Base-by-base conservation (phyloP, 2,329 filamentous ascomycete genomes). In the Hawksworthiomyces lignivorus region DNA sequence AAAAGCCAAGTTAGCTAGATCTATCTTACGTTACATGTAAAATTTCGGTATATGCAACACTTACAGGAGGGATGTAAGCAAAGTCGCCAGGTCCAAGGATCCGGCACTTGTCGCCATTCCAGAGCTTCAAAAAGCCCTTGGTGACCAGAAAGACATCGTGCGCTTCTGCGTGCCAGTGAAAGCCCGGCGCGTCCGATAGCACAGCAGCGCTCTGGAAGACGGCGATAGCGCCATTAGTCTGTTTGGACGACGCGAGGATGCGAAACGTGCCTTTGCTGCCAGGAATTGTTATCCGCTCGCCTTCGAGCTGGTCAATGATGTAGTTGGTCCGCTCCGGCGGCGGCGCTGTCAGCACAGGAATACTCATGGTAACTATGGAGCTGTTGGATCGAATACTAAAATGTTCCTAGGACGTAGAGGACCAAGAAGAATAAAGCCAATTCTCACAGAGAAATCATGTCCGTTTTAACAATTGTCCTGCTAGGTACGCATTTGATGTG, bases 81-180 rank as follows among this genome's bases (percentile, higher is more conserved):
- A 38, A 38, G 12, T 38, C 36, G 17, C 36, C 36, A 11, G 36
- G 36, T 14, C 36, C 36, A 26, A 38, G 29, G 27, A 38, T 38
- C 11, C 36, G 36, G 36, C 36, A 38, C 36, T 30, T 38, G 36
- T 38, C 36, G 12, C 36, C 36, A 19, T 38, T 38, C 36, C 36
- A 38, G 12, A 38, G 36, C 27, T 38, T 38, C 12, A 38, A n/a
- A 14, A 29, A 38, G 4, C 36, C 36, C 27, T 38, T 38, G 9
- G 36, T 38, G 27, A 38, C 36, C 12, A 38, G 12, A 7, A 38
- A 38, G 18, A 38, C 36, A 38, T 38, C 36, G 11, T 38, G 36
- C 6, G 36, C 36, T n/a, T n/a, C n/a, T n/a, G n/a, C n/a, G n/a
- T n/a, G n/a, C n/a, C n/a, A n/a, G n/a, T n/a, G n/a, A n/a, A n/a